These are phyloP conservation scores for Vigna nakashimae DNA, from an alignment of 306 rosid genomes.

Conservation along the genomic window DNA sequence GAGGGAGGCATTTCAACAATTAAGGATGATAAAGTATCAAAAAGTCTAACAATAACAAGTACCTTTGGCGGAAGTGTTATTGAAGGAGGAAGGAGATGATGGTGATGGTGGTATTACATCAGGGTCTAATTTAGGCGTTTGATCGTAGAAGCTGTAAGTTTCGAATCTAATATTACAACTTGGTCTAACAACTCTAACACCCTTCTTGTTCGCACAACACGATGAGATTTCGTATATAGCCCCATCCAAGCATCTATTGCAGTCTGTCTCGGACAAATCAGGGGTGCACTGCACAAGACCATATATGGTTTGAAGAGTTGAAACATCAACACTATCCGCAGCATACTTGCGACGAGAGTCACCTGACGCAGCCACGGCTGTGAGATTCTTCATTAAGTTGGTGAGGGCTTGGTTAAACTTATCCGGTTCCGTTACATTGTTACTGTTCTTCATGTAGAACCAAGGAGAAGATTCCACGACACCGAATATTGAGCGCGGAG, in stretches of 20 bases:
- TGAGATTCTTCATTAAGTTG: neutral
- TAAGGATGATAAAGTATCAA: neutral
- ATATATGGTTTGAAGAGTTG: conserved; percentile 1
- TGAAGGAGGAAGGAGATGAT: neutral
- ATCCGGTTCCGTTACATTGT: neutral
- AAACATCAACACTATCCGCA: neutral
- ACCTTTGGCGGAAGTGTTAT: neutral
- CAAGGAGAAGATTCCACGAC: neutral
- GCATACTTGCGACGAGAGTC: conserved; percentile 38
- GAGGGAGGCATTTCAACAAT: neutral
- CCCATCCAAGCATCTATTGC: conserved; percentile 30
- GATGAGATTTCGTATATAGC: neutral
- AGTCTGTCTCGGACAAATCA: conserved; percentile 35
- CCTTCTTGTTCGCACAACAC: neutral
- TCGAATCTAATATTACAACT: conserved; percentile 1
- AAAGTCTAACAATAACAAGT: neutral
- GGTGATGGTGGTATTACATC: neutral
- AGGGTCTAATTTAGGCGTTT: neutral
- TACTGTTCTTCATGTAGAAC: rapidly evolving
- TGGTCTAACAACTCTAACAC: neutral
- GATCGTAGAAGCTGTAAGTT: neutral
- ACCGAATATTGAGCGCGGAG: neutral
- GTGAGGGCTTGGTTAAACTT: neutral
- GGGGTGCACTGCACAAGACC: conserved; percentile 53
- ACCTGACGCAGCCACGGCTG: neutral